These are phyloP conservation scores for Blastocystis hominis DNA, from an alignment of 352 stramenopile genomes.

Conservation along the genomic window DNA sequence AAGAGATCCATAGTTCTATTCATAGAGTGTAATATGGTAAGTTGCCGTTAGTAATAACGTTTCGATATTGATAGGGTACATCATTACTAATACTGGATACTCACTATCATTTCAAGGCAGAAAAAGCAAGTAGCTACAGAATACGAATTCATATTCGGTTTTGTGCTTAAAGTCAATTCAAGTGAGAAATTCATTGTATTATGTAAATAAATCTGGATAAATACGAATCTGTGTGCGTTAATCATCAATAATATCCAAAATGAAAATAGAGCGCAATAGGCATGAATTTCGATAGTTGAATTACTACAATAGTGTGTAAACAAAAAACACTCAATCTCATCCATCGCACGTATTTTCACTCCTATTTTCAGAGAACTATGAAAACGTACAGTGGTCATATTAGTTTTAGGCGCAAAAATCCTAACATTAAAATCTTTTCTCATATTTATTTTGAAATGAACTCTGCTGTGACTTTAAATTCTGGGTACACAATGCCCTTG, in stretches of 20 bases:
- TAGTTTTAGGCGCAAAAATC: background rate
- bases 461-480: conserved; percentile 18
- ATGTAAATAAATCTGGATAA: too few relatives aligned
- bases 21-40: background rate
- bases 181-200: too few relatives aligned
- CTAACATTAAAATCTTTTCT: background rate
- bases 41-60: background rate
- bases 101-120: background rate
- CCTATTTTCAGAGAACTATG: background rate
- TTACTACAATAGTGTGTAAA: background rate
- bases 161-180: too few relatives aligned
- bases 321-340: too few relatives aligned
- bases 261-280: background rate
- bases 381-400: background rate
- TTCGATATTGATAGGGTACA: background rate
- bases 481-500: conserved; percentile 21
- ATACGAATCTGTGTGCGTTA: too few relatives aligned
- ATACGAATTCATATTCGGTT: too few relatives aligned
- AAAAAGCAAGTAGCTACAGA: too few relatives aligned
- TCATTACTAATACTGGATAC: background rate
- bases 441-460: background rate
- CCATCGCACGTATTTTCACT: too few relatives aligned
- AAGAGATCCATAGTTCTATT: background rate
- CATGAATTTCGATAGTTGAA: background rate
- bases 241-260: background rate